Base-by-base conservation (phyloP, 768 basidiomycete genomes). In the Trametes cubensis region DNA sequence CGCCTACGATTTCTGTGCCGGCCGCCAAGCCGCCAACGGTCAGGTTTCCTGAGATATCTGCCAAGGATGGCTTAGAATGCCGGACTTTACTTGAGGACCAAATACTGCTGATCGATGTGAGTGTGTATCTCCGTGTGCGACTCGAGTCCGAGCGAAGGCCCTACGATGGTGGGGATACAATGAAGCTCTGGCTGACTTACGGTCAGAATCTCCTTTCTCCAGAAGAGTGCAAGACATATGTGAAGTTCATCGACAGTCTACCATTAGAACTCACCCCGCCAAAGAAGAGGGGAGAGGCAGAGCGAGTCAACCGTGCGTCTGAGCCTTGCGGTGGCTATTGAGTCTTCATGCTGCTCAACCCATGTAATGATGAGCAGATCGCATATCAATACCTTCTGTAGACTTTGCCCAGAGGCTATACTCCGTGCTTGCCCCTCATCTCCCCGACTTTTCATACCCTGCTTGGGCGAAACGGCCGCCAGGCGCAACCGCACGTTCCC, bases 201-300 rank as follows among this genome's bases (percentile, higher is more conserved):
- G 45, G 17, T 45, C 66, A 90, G 88, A 77, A 82, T 49, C 74
- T 88, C 38, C 73, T 89, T 40, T 81, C 84, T 53, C 74, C 79
- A 0, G 78, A 78, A 55, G 88, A 90, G 73, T 90, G 89, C 75
- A 84, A 82, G 65, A 62, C 74, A 8, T 87, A 80, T 66, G 76
- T 83, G 34, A 79, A 81, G 59, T 85, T 88, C 73, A 83, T 90
- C 56, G 83, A 87, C 54, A 71, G 66, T 40, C 77, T 86, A 17
- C 83, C 84, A 23, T 77, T 89, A 15, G 85, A 87, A 66, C 78
- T 88, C 4, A 87, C 87, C 0, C 87, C 86, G 13, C 85, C 88
- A 3, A 86, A 86, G 76, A 89, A 88, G 73, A 78, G 80, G 60
- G 90, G 87, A 10, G 88, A 91, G 69, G 90, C 90, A 1, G 84